phyloP scores from a whole-genome alignment of 1,284 basidiomycete species.

The Mycosarcoma maydis region DNA sequence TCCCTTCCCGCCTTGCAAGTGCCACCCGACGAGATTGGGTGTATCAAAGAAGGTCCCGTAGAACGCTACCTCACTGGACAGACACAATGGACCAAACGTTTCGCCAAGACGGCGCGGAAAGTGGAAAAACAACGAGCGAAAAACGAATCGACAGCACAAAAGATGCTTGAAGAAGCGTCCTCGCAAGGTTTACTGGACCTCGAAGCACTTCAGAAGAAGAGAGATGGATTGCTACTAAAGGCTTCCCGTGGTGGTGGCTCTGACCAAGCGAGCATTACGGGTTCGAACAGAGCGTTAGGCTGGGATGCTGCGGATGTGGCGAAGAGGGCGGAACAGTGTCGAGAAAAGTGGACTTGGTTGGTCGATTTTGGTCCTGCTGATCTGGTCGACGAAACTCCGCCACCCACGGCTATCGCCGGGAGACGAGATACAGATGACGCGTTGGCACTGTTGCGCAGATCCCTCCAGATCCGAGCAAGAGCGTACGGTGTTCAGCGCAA shows the following conservation, averaged over 20 bases:
- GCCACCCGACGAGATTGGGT: conserved; percentile 72
- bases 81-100: conserved; percentile 45
- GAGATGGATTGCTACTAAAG: conserved; percentile 2
- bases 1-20: conserved; percentile 77
- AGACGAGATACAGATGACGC: conserved; percentile 50
- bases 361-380: conserved; percentile 44
- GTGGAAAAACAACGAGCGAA: conserved; percentile 43
- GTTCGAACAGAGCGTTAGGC: neutral
- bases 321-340: conserved; percentile 6
- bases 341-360: conserved; percentile 41
- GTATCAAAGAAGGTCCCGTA: conserved; percentile 70
- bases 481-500: conserved; percentile 31
- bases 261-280: neutral
- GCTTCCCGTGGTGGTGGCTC: neutral
- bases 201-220: conserved; percentile 6
- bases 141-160: conserved; percentile 26
- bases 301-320: conserved; percentile 11
- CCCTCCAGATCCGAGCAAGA: conserved; percentile 32
- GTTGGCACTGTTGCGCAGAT: conserved; percentile 18
- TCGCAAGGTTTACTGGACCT: conserved; percentile 31
- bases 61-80: conserved; percentile 49
- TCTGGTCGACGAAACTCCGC: conserved; percentile 51
- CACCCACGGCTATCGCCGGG: conserved; percentile 55
- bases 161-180: conserved; percentile 36
- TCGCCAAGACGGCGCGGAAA: conserved; percentile 28